Evolutionary conservation across 2,329 filamentous ascomycete genomes (phyloP).

Genomic region (Monilinia fructigena): DNA sequence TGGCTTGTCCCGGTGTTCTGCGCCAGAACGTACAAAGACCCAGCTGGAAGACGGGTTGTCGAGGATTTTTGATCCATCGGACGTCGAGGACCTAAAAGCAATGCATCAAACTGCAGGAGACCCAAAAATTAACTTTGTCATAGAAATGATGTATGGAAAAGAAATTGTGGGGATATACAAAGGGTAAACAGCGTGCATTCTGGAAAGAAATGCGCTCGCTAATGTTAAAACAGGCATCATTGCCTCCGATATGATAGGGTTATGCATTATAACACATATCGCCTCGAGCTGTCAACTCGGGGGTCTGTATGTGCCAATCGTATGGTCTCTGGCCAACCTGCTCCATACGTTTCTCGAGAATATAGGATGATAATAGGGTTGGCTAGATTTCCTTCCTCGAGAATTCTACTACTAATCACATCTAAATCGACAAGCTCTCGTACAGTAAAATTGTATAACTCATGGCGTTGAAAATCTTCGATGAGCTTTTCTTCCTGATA

Average conservation of each 20-base stretch:
- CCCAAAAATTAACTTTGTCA: background rate
- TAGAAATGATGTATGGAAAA: background rate
- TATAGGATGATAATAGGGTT: slow-evolving; percentile 9
- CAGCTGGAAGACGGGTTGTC: background rate
- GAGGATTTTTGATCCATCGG: background rate
- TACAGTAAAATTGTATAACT: background rate
- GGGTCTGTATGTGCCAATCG: background rate
- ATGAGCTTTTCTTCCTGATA: background rate
- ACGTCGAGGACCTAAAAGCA: background rate
- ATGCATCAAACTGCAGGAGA: slow-evolving; percentile 3
- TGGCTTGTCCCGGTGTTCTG: background rate
- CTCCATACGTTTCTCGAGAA: background rate
- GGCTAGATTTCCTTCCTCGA: background rate
- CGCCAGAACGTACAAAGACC: slow-evolving; percentile 11
- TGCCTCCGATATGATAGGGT: slow-evolving; percentile 27
- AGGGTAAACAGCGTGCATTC: background rate
- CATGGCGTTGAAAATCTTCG: background rate
- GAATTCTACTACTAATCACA: slow-evolving; percentile 4
- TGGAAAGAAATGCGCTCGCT: slow-evolving; percentile 32
- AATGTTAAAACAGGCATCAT: slow-evolving; percentile 33
- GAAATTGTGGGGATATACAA: background rate
- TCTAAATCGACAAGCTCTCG: slow-evolving; percentile 20
- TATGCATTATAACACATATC: slow-evolving; percentile 19
- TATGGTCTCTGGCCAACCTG: background rate
- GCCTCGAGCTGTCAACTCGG: background rate